Base-by-base conservation (phyloP, 1,284 basidiomycete species). In the Leccinum huronense region DNA sequence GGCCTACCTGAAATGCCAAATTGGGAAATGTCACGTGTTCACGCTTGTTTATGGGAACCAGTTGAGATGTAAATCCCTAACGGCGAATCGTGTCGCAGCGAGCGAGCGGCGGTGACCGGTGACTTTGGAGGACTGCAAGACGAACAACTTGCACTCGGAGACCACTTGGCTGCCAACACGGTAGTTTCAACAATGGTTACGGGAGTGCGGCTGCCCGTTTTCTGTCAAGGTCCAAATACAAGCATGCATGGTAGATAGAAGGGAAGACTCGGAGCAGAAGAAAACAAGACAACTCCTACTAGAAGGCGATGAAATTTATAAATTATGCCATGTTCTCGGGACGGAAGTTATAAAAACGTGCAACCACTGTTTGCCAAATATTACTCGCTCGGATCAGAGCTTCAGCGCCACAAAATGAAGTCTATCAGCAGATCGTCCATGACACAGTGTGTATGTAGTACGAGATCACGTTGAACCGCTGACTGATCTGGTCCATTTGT, bases 401-500 rank as follows among this genome's bases (percentile, higher is more conserved):
- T 8, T 30, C 51, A 16, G 33, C 11, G 36, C 36, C 11, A 33
- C 6, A 33, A 9, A 61, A 19, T 36, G 16, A 51, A 51, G 48
- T 10, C 23, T 55, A 31, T 60, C 58, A 23, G n/a, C 31, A 16
- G 10, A 19, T 27, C 31, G 6, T 23, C 57, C 66, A 51, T 63
- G 59, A 14, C 16, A 53, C 51, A 53, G 23, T 53, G 33, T 90
- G 64, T 79, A 90, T 86, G 68, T 91, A 91, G 36, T 38, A 38
- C 19, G 84, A 72, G 45, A 90, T 79, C 80, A 87, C 86, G 59
- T 83, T 80, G 68, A 89, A 84, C 2, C 90, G 70, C 56, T 80
- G 77, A 68, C 87, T 84, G 65, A 90, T 86, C 87, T 89, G 59
- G n/a, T n/a, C 45, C 19, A 42, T 19, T 8, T 14, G 38, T 45